phyloP scores from a whole-genome alignment of 768 basidiomycete species.

The Suillus cothurnatus region DNA sequence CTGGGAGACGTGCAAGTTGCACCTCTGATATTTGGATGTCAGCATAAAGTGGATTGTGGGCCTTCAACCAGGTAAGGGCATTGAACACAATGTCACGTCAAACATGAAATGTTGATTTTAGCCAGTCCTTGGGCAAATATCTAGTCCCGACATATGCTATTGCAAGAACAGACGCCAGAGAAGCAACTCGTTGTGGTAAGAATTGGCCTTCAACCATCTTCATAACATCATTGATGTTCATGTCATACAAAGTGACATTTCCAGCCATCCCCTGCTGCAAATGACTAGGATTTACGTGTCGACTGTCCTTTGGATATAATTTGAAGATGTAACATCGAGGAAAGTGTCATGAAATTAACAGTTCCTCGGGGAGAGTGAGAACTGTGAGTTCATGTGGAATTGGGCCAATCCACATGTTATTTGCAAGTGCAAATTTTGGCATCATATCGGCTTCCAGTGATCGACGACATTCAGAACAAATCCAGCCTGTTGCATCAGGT shows the following conservation, averaged over 20 bases:
- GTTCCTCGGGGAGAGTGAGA: conserved; percentile 37
- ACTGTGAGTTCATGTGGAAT: conserved; percentile 28
- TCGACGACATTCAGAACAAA: not conserved
- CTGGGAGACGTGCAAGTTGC: too few species aligned
- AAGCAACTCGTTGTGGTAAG: too few species aligned
- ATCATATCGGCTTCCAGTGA: not conserved
- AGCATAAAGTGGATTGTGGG: too few species aligned
- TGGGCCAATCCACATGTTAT: conserved; percentile 42
- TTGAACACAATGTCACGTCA: too few species aligned
- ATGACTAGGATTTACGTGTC: not conserved
- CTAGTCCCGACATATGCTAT: too few species aligned
- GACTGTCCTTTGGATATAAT: conserved; percentile 38
- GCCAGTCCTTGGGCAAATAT: too few species aligned
- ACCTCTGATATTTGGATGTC: too few species aligned
- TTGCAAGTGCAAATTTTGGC: conserved; percentile 31
- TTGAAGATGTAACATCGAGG: conserved; percentile 39
- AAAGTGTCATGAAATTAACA: conserved; percentile 36
- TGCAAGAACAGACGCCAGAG: too few species aligned
- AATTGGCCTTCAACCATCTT: too few species aligned
- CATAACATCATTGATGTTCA: conserved; percentile 16
- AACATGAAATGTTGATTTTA: too few species aligned
- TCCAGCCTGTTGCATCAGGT: not conserved
- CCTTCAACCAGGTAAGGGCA: too few species aligned
- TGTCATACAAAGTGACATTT: conserved; percentile 36
- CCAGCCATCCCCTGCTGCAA: conserved; percentile 31